These are phyloP conservation scores for Plectosphaerella plurivora DNA, from an alignment of 2,329 filamentous ascomycete species.

Conservation along the genomic window DNA sequence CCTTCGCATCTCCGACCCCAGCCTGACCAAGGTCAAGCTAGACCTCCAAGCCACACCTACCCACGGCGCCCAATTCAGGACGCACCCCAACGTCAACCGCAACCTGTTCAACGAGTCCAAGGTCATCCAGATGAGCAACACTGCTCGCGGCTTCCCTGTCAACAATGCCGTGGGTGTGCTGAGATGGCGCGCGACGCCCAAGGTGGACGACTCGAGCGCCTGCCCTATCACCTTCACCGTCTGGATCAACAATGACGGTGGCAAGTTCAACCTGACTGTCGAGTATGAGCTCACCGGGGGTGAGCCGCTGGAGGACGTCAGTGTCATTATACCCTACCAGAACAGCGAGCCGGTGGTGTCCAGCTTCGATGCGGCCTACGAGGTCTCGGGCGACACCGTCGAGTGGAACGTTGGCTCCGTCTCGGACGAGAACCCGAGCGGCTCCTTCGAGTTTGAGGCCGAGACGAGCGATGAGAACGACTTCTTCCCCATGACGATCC, in stretches of 20 bases:
- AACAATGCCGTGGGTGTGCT: conserved; percentile 93
- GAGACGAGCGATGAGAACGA: conserved; percentile 83
- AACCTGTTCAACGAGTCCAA: conserved; percentile 78
- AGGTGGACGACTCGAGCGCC: conserved; percentile 72
- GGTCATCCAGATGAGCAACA: conserved; percentile 85
- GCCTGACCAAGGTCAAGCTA: conserved; percentile 88
- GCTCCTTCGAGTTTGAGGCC: conserved; percentile 94
- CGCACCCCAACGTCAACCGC: conserved; percentile 95
- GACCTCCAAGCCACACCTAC: conserved; percentile 71
- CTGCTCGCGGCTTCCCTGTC: conserved; percentile 81
- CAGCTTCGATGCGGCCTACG: conserved; percentile 91
- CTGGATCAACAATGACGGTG: conserved; percentile 88
- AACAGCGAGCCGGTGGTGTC: conserved; percentile 82
- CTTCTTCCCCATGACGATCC: conserved; percentile 95
- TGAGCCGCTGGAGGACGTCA: conserved; percentile 76
- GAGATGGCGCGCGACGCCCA: conserved; percentile 84
- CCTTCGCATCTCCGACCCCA: conserved; percentile 81
- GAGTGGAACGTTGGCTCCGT: conserved; percentile 92
- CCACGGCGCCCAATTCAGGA: conserved; percentile 85
- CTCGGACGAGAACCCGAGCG: conserved; percentile 74
- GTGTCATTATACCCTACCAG: conserved; percentile 81
- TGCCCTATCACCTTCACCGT: conserved; percentile 95
- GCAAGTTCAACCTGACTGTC: conserved; percentile 84
- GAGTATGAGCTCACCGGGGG: conserved; percentile 90
- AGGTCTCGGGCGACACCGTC: conserved; percentile 85